A percentile compares a stretch with the other conserved stretches of the same genome.
Evolutionary conservation across 2,329 filamentous ascomycete genomes (phyloP).

Genomic region (Calonectria pteridis): DNA sequence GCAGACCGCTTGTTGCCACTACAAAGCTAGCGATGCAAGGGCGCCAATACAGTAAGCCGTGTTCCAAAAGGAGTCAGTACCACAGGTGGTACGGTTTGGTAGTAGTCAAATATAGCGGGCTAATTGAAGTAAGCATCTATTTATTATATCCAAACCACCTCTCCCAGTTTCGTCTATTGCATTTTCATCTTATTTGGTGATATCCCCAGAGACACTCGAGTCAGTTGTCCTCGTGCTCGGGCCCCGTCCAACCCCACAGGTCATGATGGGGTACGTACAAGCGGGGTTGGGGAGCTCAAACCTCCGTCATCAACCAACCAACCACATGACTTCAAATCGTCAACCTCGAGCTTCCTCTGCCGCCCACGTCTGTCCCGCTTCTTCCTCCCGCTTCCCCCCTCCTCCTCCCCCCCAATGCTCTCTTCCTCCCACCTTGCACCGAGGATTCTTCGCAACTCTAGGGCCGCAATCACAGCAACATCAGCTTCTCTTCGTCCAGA

Average conservation of each 20-base stretch:
- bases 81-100: not conserved
- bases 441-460: conserved; percentile 27
- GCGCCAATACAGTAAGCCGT: not conserved
- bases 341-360: conserved; percentile 24
- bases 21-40: not conserved
- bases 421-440: conserved; percentile 29
- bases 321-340: conserved; percentile 36
- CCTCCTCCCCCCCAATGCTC: conserved; percentile 36
- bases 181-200: not conserved
- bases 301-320: conserved; percentile 27
- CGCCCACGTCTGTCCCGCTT: conserved; percentile 28
- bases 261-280: conserved; percentile 29
- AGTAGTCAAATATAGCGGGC: not conserved
- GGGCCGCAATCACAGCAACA: conserved; percentile 28
- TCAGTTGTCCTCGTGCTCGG: not conserved
- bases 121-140: not conserved
- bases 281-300: conserved; percentile 1
- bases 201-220: not conserved
- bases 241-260: conserved; percentile 5
- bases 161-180: not conserved
- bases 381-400: conserved; percentile 16
- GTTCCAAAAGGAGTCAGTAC: not conserved
- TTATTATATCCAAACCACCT: not conserved
- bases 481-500: not conserved
- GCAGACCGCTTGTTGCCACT: not conserved